Evolutionary conservation across 2,329 filamentous ascomycete genomes (phyloP).

Genomic region (Didymella exigua): DNA sequence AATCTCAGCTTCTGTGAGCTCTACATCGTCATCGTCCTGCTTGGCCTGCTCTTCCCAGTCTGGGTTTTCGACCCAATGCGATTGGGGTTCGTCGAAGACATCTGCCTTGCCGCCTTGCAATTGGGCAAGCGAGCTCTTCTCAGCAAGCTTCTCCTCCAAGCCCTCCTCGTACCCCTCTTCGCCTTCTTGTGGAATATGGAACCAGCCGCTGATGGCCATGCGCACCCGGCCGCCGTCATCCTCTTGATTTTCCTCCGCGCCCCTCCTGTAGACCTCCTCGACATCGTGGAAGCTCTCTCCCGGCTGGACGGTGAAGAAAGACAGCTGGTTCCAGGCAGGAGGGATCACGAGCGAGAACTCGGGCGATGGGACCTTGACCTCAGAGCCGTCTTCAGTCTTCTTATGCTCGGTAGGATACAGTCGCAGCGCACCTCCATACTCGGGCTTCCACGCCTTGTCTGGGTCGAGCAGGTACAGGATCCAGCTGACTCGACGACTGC

Average conservation of each 20-base stretch:
- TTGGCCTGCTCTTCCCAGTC: conserved; percentile 44
- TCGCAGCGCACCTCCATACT: conserved; percentile 91
- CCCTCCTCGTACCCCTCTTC: conserved; percentile 91
- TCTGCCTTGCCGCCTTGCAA: conserved; percentile 84
- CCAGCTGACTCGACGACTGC: conserved; percentile 93
- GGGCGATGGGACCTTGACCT: conserved; percentile 79
- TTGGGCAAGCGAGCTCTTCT: conserved; percentile 90
- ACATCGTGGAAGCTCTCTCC: conserved; percentile 99
- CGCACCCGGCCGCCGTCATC: conserved; percentile 77
- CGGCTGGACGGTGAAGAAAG: conserved; percentile 97
- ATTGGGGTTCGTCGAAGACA: conserved; percentile 80
- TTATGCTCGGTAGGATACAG: conserved; percentile 75
- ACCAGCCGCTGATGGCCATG: conserved; percentile 99
- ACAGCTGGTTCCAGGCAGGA: conserved; percentile 95
- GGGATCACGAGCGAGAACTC: conserved; percentile 84
- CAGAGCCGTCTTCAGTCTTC: conserved; percentile 70
- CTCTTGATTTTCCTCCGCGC: conserved; percentile 65
- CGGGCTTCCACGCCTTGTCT: conserved; percentile 83
- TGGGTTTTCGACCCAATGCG: conserved; percentile 58
- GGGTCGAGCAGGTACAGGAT: conserved; percentile 96
- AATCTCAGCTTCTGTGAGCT: conserved; percentile 78
- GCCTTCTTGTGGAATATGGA: conserved; percentile 93
- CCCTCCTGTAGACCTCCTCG: conserved; percentile 86
- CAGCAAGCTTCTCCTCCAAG: conserved; percentile 83
- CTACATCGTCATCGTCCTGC: conserved; percentile 53